These are phyloP conservation scores for Neurospora sp. DNA, from an alignment of 495 filamentous ascomycete species.

Conservation along the genomic window DNA sequence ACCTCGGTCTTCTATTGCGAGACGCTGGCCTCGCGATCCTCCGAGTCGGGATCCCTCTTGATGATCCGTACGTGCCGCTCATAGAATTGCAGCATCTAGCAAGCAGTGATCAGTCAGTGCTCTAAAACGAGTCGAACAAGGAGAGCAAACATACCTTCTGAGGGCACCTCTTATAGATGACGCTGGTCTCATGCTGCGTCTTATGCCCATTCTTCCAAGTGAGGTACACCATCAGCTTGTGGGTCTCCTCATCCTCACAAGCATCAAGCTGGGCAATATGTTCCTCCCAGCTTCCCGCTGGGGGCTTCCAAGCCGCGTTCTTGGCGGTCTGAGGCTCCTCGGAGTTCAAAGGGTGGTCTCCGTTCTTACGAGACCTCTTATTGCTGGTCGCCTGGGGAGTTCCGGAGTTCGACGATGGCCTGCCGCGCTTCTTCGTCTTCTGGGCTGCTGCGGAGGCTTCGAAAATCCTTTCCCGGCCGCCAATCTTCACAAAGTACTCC, in stretches of 20 bases:
- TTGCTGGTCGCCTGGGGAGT: slow-evolving; percentile 18
- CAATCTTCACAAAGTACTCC: slow-evolving; percentile 34
- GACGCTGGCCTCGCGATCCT: background rate
- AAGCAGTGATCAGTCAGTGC: background rate
- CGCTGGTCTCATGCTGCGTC: slow-evolving; percentile 45
- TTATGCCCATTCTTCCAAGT: slow-evolving; percentile 49
- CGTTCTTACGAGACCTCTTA: slow-evolving; percentile 29
- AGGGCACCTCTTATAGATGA: slow-evolving; percentile 48
- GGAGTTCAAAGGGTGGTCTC: slow-evolving; percentile 17
- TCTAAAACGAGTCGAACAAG: no score
- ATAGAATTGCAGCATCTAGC: slow-evolving; percentile 51
- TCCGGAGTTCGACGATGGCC: slow-evolving; percentile 16
- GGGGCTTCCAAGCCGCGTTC: slow-evolving; percentile 38
- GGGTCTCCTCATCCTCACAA: slow-evolving; percentile 40
- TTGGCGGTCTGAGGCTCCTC: slow-evolving; percentile 28
- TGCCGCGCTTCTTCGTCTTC: slow-evolving; percentile 37
- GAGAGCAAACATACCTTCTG: slow-evolving; percentile 40
- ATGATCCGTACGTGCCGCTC: slow-evolving; percentile 46
- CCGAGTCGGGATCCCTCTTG: slow-evolving; percentile 16
- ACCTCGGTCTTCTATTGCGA: background rate
- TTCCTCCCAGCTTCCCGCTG: slow-evolving; percentile 49
- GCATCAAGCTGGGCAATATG: slow-evolving; percentile 44
- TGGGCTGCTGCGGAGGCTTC: slow-evolving; percentile 26
- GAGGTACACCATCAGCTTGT: slow-evolving; percentile 39
- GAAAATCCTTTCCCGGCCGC: slow-evolving; percentile 45